These are phyloP conservation scores for Starmera dryadoides DNA, from an alignment of 805 yeast species.

Conservation along the genomic window DNA sequence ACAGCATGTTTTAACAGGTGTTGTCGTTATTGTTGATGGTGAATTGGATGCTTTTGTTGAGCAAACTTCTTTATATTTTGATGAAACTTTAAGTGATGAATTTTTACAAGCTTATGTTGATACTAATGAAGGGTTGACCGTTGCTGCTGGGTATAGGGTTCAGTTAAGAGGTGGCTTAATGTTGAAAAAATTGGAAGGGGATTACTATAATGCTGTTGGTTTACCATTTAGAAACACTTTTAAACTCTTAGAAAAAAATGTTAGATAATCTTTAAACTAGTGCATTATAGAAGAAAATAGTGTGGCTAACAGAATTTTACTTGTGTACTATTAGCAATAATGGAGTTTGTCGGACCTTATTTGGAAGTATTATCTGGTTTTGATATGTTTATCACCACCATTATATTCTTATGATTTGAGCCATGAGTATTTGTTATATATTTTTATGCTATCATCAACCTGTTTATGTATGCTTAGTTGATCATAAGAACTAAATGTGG, in stretches of 20 bases:
- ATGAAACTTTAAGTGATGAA: slow-evolving; percentile 40
- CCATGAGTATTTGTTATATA: no score
- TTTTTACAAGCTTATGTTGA: slow-evolving; percentile 55
- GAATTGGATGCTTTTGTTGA: slow-evolving; percentile 27
- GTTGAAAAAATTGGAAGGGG: slow-evolving; percentile 64
- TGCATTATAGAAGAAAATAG: no score
- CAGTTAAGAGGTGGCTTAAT: slow-evolving; percentile 69
- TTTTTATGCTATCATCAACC: no score
- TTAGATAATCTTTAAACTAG: background rate
- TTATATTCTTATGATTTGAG: no score
- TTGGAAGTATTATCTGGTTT: no score
- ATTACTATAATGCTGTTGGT: slow-evolving; percentile 82
- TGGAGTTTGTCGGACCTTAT: no score
- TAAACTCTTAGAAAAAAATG: slow-evolving; percentile 27
- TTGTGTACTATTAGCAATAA: no score
- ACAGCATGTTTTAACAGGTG: slow-evolving; percentile 48
- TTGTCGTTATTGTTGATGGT: slow-evolving; percentile 31
- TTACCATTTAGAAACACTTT: slow-evolving; percentile 63
- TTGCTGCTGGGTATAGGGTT: slow-evolving; percentile 89
- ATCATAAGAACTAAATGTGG: no score
- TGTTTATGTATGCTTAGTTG: no score
- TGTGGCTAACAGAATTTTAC: no score
- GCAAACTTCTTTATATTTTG: slow-evolving; percentile 33
- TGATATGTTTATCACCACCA: no score
- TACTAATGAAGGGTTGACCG: slow-evolving; percentile 67